These are phyloP conservation scores for Quercus variabilis DNA, from an alignment of 306 rosid genomes.

Conservation along the genomic window DNA sequence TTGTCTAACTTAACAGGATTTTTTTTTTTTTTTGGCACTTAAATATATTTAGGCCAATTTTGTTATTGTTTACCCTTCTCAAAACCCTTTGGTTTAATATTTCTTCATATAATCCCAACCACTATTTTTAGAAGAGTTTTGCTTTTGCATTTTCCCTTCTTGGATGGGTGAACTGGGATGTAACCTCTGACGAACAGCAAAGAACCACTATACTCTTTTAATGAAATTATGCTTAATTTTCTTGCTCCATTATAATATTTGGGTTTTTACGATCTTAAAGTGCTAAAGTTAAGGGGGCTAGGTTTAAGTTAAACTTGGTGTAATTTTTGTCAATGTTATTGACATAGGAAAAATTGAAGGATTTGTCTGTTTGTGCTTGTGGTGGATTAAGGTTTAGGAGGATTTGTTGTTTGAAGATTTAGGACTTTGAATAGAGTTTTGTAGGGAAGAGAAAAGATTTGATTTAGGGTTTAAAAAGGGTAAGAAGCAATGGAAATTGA, in stretches of 20 bases:
- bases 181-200: not conserved
- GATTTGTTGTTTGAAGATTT: too few relatives aligned
- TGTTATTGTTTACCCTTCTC: not conserved
- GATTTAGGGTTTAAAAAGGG: too few relatives aligned
- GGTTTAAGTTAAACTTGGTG: too few relatives aligned
- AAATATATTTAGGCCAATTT: not conserved
- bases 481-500: too few relatives aligned
- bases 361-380: too few relatives aligned
- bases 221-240: not conserved
- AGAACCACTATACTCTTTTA: not conserved
- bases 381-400: too few relatives aligned
- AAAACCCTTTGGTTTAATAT: not conserved
- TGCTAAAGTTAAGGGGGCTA: not conserved
- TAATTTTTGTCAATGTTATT: too few relatives aligned
- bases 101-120: not conserved
- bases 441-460: too few relatives aligned
- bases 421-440: too few relatives aligned
- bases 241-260: not conserved
- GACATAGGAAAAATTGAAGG: too few relatives aligned
- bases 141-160: not conserved
- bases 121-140: not conserved
- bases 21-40: not conserved
- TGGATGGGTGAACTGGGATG: not conserved
- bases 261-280: not conserved
- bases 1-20: not conserved